Base-by-base conservation (phyloP, 1,284 basidiomycete species). In the Pseudozyma hubeiensis region DNA sequence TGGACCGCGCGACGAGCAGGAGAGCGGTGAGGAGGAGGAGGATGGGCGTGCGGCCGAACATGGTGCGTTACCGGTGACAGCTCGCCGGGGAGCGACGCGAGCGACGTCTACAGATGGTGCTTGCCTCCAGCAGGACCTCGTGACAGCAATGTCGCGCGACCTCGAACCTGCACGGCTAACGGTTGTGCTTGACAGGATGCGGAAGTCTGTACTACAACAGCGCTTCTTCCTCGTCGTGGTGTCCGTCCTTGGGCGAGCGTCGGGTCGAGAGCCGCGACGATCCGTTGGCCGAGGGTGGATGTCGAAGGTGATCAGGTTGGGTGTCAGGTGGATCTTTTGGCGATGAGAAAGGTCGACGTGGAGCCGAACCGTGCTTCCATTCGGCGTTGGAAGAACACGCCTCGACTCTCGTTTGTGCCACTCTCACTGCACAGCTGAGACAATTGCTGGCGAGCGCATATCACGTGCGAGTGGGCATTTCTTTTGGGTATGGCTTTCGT, bases 311-410 rank as follows among this genome's bases (percentile, higher is more conserved):
- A 52, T 47, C n/a, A 57, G 58, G 19, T 3, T n/a, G 14, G 52
- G 39, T 60, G 57, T 60, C 34, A 35, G 48, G n/a, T 10, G 47
- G 19, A 37, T 4, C 13, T 51, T n/a, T 29, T 35, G 24, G 19
- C 41, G 16, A 16, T 30, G 30, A 31, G 41, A 1, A 24, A 24
- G 24, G 47, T 34, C 54, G 53, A 67, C 64, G 64, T 67, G 64
- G 64, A 67, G 54, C 64, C 59, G 64, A 54, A 58, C 64, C 54
- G 64, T 67, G 58, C 63, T 50, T 48, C 24, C 19, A 14, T n/a
- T 30, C 29, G 16, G 35, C 33, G 5, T 41, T 49, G 55, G 62
- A 64, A 64, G 63, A 64, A 64, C 39, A 37, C 30, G 13, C 19
- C 24, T 24, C 24, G 24, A 24, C 24, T 24, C 24, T 24, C 24